Base-by-base conservation (phyloP, 1,139 yeast species). In the Saccharomyces hybrid region DNA sequence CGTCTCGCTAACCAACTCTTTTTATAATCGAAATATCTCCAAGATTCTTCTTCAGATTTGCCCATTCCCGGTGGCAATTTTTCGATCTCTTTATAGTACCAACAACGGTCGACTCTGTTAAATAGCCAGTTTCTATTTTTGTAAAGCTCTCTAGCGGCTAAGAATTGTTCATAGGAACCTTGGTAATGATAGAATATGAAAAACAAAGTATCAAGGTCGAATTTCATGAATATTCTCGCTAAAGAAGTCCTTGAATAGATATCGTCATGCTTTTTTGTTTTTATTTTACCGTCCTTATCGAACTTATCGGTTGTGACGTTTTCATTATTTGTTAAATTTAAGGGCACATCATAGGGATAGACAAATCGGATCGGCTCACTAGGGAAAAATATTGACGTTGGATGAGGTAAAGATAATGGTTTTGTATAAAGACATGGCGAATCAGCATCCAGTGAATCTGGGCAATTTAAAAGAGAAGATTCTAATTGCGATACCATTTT, bases 391-490 rank as follows among this genome's bases (percentile, higher is more conserved):
- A 88, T 81, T 49, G 95, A 88, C 4, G 96, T 88, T 14, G 97
- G 96, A 67, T 87, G 96, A 51, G 95, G 95, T 61, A 83, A 82
- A 48, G 78, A 77, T 14, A 70, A 58, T 25, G 74, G 73, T n/a
- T 97, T 96, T 58, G 78, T 81, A 69, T 91, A 91, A 59, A 81
- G 82, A 59, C 84, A 78, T 29, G 98, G 97, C 60, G 81, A 83
- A 64, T 93, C 97, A 1, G 96, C 86, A 68, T 91, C 95, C 58
- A 84, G 79, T 1, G 97, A 88, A 70, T 93, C 98, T 0, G 99
- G 99, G 69, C 97, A 89, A 65, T 88, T 86, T 63, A 88, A 75
- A 58, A 88, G 77, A 1, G 97, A 90, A 2, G 73, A 78, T 68
- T 90, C 96, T 61, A 91, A 74, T 61, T 68, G 70, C 41, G 67